Base-by-base conservation (phyloP, 1,284 basidiomycete species). In the Cutaneotrichosporon mucoides region DNA sequence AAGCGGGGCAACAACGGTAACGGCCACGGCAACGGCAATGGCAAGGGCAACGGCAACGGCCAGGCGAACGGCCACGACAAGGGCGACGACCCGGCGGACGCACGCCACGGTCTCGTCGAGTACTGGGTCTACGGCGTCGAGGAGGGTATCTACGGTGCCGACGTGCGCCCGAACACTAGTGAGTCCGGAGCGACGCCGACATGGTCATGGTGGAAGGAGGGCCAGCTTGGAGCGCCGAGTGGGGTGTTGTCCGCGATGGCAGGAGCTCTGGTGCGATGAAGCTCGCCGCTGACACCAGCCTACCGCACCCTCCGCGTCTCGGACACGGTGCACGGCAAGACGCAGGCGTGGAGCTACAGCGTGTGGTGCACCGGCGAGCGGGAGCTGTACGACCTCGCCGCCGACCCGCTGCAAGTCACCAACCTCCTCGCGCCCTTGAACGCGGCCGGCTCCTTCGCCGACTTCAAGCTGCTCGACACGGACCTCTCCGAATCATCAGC, bases 351-450 rank as follows among this genome's bases (percentile, higher is more conserved):
- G 47, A 64, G 60, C 4, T 75, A 73, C 61, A 63, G 66, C 0
- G 73, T 73, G 33, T 75, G 73, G 73, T 75, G 73, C 57, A 73
- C 72, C 0, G 72, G 73, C 44, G 73, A 75, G 51, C 66, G 68
- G n/a, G 73, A 75, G 61, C 65, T 75, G 46, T 73, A 73, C 63
- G 63, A 73, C 57, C 64, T 73, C 12, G 47, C 44, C 41, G 53
- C 47, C 33, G 72, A 73, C 57, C 70, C 73, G 6, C 55, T 70
- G 48, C 72, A 73, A 48, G 58, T 73, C 44, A 37, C 56, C 64
- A 75, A 73, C 59, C 62, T 73, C 5, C 48, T 49, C 48, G 48
- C 13, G 3, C 12, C 6, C 5, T 36, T 49, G 35, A 49, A 49
- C 48, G 48, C 33, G 33, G 34, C 7, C 11, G 35, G 48, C 35